A percentile compares a stretch with the other conserved stretches of the same genome.
These are phyloP conservation scores for Fusarium drepaniforme DNA, from an alignment of 2,329 filamentous ascomycete genomes.

Conservation along the genomic window DNA sequence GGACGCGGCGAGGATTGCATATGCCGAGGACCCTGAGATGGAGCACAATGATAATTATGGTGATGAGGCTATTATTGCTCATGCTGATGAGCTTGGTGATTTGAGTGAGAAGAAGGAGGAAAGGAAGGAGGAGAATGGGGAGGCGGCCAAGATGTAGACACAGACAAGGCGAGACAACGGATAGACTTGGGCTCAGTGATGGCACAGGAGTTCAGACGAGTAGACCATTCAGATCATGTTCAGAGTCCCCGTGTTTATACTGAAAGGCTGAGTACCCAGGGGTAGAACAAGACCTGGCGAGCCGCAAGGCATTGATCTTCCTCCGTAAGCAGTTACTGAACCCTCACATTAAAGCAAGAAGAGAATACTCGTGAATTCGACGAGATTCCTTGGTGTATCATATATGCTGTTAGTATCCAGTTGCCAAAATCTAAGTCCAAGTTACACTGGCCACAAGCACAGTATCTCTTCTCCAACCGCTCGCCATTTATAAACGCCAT, in stretches of 20 bases:
- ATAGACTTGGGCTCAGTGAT: neutral
- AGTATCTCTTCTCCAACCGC: neutral
- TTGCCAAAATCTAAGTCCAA: neutral
- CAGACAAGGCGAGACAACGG: neutral
- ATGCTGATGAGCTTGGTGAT: constrained; percentile 59
- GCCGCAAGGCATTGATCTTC: too few relatives aligned
- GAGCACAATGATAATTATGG: constrained; percentile 72
- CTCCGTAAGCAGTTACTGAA: neutral
- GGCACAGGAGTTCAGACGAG: too few relatives aligned
- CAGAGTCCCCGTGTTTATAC: too few relatives aligned
- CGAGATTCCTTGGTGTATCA: neutral
- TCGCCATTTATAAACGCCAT: neutral
- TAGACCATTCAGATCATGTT: neutral
- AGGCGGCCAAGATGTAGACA: constrained; percentile 50
- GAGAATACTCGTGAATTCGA: neutral
- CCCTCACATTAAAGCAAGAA: neutral
- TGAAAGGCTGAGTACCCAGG: too few relatives aligned
- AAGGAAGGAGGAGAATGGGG: constrained; percentile 45
- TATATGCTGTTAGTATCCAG: neutral
- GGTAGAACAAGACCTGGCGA: neutral
- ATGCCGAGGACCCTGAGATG: constrained; percentile 85
- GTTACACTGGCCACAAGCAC: neutral
- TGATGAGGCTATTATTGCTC: constrained; percentile 64
- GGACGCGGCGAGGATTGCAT: constrained; percentile 88
- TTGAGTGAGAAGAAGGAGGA: constrained; percentile 55